phyloP scores from a whole-genome alignment of 1,284 basidiomycete species.

The Taiwanofungus camphoratus region DNA sequence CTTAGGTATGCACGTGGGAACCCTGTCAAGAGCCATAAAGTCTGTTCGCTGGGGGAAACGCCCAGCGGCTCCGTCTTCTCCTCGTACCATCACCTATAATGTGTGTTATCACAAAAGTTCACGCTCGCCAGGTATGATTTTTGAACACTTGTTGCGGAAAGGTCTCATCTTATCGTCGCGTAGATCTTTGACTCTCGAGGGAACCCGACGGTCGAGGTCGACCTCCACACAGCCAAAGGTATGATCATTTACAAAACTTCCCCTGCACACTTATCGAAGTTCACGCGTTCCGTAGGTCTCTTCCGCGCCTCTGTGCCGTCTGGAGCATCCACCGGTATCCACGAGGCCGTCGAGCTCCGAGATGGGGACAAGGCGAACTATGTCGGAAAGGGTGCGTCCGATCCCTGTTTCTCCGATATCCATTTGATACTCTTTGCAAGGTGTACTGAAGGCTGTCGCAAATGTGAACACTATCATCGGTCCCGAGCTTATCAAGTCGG shows the following conservation, averaged over 20 bases:
- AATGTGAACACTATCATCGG: conserved; percentile 95
- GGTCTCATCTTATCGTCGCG: conserved; percentile 14
- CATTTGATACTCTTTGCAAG: conserved; percentile 33
- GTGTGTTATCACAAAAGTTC: conserved; percentile 77
- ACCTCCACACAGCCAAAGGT: conserved; percentile 86
- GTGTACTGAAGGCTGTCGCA: conserved; percentile 89
- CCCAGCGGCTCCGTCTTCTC: no score
- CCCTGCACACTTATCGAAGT: neutral
- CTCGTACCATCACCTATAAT: no score
- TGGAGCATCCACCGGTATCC: conserved; percentile 96
- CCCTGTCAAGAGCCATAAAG: no score
- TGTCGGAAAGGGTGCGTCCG: conserved; percentile 82
- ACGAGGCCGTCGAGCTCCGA: conserved; percentile 98
- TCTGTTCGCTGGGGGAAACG: no score
- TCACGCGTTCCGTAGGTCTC: conserved; percentile 52
- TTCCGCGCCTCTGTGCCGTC: conserved; percentile 97
- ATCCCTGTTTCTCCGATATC: neutral
- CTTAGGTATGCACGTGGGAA: no score
- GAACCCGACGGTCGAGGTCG: conserved; percentile 95
- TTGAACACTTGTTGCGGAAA: neutral
- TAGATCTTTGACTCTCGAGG: conserved; percentile 97
- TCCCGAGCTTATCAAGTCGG: conserved; percentile 84
- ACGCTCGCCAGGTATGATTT: conserved; percentile 75
- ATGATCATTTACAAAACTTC: conserved; percentile 18
- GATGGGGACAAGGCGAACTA: conserved; percentile 93